phyloP scores from a whole-genome alignment of 2,329 filamentous ascomycete genomes.

The Ophiocordyceps robertsii region DNA sequence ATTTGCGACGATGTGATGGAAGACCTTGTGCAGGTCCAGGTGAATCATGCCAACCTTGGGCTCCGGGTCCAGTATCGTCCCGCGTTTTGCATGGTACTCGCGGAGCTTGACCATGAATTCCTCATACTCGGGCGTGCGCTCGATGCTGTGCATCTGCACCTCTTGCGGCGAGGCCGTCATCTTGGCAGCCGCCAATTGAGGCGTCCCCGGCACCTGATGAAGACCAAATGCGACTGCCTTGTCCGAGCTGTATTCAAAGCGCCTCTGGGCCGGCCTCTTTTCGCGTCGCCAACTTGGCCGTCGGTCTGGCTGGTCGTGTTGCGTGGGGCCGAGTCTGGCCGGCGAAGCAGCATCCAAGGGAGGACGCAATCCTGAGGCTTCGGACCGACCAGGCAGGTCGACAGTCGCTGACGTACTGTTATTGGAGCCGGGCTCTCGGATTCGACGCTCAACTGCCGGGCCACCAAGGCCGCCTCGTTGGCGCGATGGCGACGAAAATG shows the following conservation, averaged over 20 bases:
- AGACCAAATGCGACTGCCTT: background rate
- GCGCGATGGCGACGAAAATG: constrained; percentile 9
- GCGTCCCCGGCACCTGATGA: background rate
- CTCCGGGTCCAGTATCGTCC: constrained; percentile 65
- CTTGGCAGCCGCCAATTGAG: background rate
- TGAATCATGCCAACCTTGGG: constrained; percentile 68
- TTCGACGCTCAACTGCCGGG: background rate
- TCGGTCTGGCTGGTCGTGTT: background rate
- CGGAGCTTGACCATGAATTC: constrained; percentile 64
- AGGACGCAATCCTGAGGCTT: background rate
- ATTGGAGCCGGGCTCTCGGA: background rate
- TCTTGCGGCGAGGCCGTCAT: constrained; percentile 18
- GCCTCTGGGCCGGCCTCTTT: background rate
- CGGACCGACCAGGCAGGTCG: no score
- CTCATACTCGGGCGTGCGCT: constrained; percentile 56
- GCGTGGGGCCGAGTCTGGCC: background rate
- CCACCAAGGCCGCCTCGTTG: constrained; percentile 1
- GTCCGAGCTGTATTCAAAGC: background rate
- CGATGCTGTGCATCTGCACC: constrained; percentile 31
- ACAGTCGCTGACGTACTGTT: no score
- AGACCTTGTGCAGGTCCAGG: constrained; percentile 67
- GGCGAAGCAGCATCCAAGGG: constrained; percentile 1
- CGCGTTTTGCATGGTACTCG: constrained; percentile 65
- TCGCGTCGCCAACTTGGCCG: background rate
- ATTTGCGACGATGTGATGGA: constrained; percentile 59